Evolutionary conservation across 2,329 filamentous ascomycete genomes (phyloP).

Genomic region (Spiromastix sp.): DNA sequence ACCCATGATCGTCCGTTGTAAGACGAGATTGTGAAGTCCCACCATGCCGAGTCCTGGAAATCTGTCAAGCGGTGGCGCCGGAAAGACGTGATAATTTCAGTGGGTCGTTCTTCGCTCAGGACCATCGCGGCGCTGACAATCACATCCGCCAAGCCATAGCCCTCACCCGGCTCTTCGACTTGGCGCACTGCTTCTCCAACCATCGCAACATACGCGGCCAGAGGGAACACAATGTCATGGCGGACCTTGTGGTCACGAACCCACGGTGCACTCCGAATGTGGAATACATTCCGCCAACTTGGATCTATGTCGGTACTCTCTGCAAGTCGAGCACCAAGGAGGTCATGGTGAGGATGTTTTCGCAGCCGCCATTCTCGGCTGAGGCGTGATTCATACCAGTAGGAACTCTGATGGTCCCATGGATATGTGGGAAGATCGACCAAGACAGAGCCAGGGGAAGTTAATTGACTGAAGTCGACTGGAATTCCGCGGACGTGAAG

Average conservation of each 20-base stretch:
- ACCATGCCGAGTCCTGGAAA: conserved; percentile 12
- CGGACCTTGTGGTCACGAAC: conserved; percentile 25
- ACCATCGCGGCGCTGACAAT: background rate
- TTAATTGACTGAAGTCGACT: conserved; percentile 6
- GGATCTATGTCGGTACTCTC: conserved; percentile 19
- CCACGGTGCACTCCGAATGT: conserved; percentile 17
- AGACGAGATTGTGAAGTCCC: conserved; percentile 13
- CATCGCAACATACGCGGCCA: conserved; percentile 21
- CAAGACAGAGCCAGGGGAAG: conserved; percentile 1
- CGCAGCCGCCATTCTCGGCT: conserved; percentile 1
- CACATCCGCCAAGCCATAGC: background rate
- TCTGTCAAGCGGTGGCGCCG: conserved; percentile 8
- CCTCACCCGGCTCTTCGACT: conserved; percentile 9
- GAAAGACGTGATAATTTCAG: conserved; percentile 7
- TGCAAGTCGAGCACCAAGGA: conserved; percentile 16
- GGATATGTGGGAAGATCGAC: conserved; percentile 12
- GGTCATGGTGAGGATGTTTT: conserved; percentile 5
- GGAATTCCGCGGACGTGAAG: conserved; percentile 4
- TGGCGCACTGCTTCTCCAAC: conserved; percentile 24
- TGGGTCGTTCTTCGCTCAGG: background rate
- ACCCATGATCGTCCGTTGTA: conserved; percentile 15
- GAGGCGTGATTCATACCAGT: conserved; percentile 14
- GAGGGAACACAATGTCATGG: conserved; percentile 15
- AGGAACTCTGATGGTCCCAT: conserved; percentile 9
- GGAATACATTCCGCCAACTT: conserved; percentile 19